Evolutionary conservation across 352 stramenopile genomes (phyloP).

Genomic region (Pythium chondricola): DNA sequence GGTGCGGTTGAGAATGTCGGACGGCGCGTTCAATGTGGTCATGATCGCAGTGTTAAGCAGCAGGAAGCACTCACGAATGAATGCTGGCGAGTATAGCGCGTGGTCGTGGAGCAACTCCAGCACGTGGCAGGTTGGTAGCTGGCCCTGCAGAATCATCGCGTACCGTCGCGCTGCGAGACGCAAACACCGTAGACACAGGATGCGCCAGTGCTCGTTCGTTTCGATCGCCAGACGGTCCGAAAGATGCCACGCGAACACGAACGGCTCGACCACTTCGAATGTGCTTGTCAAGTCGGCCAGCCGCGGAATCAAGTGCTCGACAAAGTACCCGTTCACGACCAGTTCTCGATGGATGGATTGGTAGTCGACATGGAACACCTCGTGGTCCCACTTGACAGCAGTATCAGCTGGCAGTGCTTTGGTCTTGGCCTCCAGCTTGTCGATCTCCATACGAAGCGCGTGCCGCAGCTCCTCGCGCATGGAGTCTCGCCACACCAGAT

Average conservation of each 20-base stretch:
- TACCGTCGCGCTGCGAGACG: slow-evolving; percentile 67
- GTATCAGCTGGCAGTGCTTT: slow-evolving; percentile 14
- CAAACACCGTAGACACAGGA: slow-evolving; percentile 61
- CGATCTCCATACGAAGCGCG: slow-evolving; percentile 52
- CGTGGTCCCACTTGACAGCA: slow-evolving; percentile 57
- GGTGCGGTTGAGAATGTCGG: slow-evolving; percentile 53
- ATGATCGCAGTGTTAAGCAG: slow-evolving; percentile 67
- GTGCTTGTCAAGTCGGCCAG: slow-evolving; percentile 51
- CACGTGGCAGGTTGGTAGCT: slow-evolving; percentile 54
- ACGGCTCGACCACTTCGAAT: slow-evolving; percentile 66
- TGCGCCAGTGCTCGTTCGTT: slow-evolving; percentile 43
- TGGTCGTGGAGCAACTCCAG: slow-evolving; percentile 58
- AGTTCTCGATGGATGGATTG: slow-evolving; percentile 66
- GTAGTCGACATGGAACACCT: slow-evolving; percentile 80
- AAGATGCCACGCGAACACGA: slow-evolving; percentile 77
- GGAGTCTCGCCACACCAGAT: slow-evolving; percentile 62
- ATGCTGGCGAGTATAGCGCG: slow-evolving; percentile 31
- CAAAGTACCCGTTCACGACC: slow-evolving; percentile 76
- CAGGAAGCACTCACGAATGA: slow-evolving; percentile 73
- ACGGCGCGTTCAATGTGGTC: slow-evolving; percentile 54
- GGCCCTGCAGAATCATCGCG: slow-evolving; percentile 72
- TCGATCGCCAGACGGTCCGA: slow-evolving; percentile 66
- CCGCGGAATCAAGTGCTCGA: slow-evolving; percentile 66
- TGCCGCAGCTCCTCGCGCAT: slow-evolving; percentile 60
- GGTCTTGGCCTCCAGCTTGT: slow-evolving; percentile 31